Conservation (phyloP, 2,329 filamentous ascomycete genomes). For the Epichloe sibirici region DNA sequence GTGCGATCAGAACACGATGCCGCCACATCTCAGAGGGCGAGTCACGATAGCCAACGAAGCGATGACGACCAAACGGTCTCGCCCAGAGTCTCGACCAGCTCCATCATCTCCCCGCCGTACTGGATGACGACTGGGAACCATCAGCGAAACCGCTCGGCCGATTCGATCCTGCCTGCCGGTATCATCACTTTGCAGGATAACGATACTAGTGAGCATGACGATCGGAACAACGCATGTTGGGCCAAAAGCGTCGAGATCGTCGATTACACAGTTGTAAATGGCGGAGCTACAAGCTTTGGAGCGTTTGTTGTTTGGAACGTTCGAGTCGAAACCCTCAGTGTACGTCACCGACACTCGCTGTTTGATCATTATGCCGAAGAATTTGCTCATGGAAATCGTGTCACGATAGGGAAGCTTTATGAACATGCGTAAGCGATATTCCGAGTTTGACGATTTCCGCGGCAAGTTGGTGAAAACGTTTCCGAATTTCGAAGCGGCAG, state of each 20-base stretch:
- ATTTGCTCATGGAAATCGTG: background rate
- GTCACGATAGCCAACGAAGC: constrained; percentile 6
- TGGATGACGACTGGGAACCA: constrained; percentile 26
- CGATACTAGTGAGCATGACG: constrained; percentile 38
- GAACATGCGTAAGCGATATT: constrained; percentile 65
- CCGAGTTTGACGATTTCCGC: constrained; percentile 81
- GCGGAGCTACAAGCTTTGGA: constrained; percentile 50
- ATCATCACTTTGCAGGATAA: constrained; percentile 53
- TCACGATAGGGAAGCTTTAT: constrained; percentile 42
- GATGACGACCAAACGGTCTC: constrained; percentile 8
- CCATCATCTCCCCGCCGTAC: constrained; percentile 31
- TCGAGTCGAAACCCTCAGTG: constrained; percentile 72
- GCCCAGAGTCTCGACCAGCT: constrained; percentile 15
- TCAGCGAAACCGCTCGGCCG: constrained; percentile 29
- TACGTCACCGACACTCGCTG: constrained; percentile 28
- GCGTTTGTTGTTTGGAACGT: constrained; percentile 95
- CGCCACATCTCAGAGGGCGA: background rate
- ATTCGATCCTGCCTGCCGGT: constrained; percentile 36
- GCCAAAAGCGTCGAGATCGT: constrained; percentile 49
- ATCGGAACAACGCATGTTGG: constrained; percentile 49
- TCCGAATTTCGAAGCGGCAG: constrained; percentile 69
- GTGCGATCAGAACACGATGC: background rate
- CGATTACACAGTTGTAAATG: constrained; percentile 44
- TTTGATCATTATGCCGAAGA: too few species aligned
- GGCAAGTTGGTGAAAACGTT: constrained; percentile 65